Base-by-base conservation (phyloP, 2,329 filamentous ascomycete genomes). In the Colletotrichum somersetense region DNA sequence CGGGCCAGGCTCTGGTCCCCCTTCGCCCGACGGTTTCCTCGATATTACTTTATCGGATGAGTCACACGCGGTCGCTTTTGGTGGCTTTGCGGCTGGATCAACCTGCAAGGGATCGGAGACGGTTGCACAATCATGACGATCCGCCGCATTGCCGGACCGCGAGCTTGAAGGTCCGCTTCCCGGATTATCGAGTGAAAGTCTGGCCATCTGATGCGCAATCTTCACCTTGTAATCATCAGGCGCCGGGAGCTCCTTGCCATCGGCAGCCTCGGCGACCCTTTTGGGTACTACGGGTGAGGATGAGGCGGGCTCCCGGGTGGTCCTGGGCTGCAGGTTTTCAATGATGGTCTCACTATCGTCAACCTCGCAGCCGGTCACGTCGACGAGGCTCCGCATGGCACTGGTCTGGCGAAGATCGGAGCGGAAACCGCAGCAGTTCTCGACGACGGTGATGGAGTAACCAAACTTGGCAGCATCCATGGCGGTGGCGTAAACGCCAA, bases 401-500 rank as follows among this genome's bases (percentile, higher is more conserved):
- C 89, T 86, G 56, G 89, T 84, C 76, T 97, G 94, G 55, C 94
- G 89, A 23, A 85, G 81, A 70, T 91, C 89, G 76, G 86, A 91
- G 58, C 93, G 90, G 78, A 92, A 97, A 14, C 95, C 95, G 67
- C 97, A 90, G 80, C 95, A 98, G 79, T 98, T 95, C 64, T 96
- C 91, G 50, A 98, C 85, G 16, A 98, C 85, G 6, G 93, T 96
- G 77, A 98, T 94, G n/a, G 90, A 87, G 77, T 97, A 91, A 5
- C 95, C 96, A 80, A 98, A 93, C 26, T 92, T 89, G 1, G 94
- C 95, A 14, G 96, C 96, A 78, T 98, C 96, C 74, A 97, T 87
- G 4, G 95, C 95, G 1, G 96, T 98, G 10, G 96, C 96, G 79
- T 96, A 95, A 58, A 98, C 91, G 42, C 95, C 95, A 46, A 97